These are phyloP conservation scores for Rheum nobile DNA, from an alignment of 148 eudicot species.

Conservation along the genomic window DNA sequence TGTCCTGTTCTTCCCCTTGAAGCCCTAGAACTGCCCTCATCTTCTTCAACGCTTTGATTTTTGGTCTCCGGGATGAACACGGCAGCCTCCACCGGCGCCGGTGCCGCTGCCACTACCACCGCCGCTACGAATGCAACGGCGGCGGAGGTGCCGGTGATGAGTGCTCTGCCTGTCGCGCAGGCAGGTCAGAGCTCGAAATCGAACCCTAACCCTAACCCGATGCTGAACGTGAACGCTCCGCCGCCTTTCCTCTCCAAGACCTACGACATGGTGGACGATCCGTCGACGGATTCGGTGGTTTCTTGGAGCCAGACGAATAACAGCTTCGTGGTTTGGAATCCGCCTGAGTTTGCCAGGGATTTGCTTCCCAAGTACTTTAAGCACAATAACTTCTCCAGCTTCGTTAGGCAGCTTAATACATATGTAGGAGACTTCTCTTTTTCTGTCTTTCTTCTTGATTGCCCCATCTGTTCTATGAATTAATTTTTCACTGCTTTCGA, in stretches of 20 bases:
- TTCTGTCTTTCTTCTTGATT: neutral
- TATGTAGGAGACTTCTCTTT: slow-evolving; percentile 16
- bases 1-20: neutral
- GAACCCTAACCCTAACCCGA: slow-evolving; percentile 15
- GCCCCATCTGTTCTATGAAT: neutral
- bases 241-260: slow-evolving; percentile 43
- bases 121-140: neutral
- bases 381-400: slow-evolving; percentile 30
- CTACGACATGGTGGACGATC: slow-evolving; percentile 48
- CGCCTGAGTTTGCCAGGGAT: slow-evolving; percentile 18
- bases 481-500: neutral
- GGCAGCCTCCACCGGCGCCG: neutral
- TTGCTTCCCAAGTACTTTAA: slow-evolving; percentile 26
- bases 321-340: slow-evolving; percentile 31
- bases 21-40: neutral
- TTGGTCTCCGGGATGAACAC: neutral
- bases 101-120: neutral
- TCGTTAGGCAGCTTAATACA: slow-evolving; percentile 26
- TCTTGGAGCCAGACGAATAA: slow-evolving; percentile 23
- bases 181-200: neutral
- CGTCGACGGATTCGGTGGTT: slow-evolving; percentile 17
- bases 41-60: neutral
- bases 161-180: neutral
- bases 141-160: neutral
- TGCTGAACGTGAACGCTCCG: slow-evolving; percentile 23